A percentile compares a stretch with the other conserved stretches of the same genome.
phyloP scores from a whole-genome alignment of 148 eudicot genomes.

The Silene latifolia region DNA sequence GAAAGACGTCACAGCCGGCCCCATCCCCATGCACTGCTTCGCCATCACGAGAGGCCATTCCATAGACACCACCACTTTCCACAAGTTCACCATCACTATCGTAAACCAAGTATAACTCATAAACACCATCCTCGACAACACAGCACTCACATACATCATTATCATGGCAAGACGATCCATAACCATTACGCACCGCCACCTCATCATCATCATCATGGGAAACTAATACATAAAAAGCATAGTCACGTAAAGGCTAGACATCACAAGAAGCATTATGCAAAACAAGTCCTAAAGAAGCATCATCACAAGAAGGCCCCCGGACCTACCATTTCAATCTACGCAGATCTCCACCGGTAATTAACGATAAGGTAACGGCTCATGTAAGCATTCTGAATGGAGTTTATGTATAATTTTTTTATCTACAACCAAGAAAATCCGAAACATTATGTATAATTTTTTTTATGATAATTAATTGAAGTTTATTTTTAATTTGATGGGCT shows the following conservation, averaged over 20 bases:
- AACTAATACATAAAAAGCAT: conserved; percentile 11
- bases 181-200: too few relatives aligned
- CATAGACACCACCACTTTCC: conserved; percentile 18
- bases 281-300: background rate
- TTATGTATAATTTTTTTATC: too few relatives aligned
- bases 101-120: background rate
- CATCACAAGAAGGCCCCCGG: conserved; percentile 21
- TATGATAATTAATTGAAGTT: conserved; percentile 11
- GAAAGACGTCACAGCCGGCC: conserved; percentile 8
- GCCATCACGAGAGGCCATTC: conserved; percentile 2
- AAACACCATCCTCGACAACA: conserved; percentile 8
- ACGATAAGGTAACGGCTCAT: background rate
- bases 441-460: conserved; percentile 5
- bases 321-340: conserved; percentile 8
- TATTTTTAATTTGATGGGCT: conserved; percentile 8
- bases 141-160: conserved; percentile 11
- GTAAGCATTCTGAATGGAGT: too few relatives aligned
- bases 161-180: conserved; percentile 13
- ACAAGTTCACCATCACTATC: conserved; percentile 13
- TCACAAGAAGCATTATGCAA: background rate
- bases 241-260: background rate
- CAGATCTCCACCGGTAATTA: conserved; percentile 5
- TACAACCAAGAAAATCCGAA: background rate
- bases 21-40: background rate
- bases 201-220: conserved; percentile 12